Percentiles rank a stretch among this genome's conserved stretches.
phyloP scores from a whole-genome alignment of 2,329 filamentous ascomycete genomes.

The Berkeleyomyces rouxiae region DNA sequence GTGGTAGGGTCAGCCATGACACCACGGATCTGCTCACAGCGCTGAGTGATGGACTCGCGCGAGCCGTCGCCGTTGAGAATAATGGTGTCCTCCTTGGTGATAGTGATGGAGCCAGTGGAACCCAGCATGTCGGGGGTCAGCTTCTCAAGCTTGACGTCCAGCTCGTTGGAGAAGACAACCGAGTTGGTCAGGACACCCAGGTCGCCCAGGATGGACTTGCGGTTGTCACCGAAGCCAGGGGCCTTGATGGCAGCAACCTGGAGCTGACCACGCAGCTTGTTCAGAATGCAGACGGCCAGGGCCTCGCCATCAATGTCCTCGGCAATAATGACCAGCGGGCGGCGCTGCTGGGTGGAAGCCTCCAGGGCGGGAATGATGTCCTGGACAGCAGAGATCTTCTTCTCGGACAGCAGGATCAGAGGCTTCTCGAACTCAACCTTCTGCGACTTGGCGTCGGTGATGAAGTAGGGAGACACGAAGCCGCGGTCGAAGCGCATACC shows the following conservation, averaged over 20 bases:
- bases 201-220: slow-evolving; percentile 98
- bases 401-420: slow-evolving; percentile 93
- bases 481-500: slow-evolving; percentile 99
- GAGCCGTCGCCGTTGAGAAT: slow-evolving; percentile 89
- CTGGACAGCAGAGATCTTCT: slow-evolving; percentile 99
- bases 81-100: slow-evolving; percentile 99
- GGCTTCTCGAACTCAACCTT: slow-evolving; percentile 99
- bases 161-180: slow-evolving; percentile 94
- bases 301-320: slow-evolving; percentile 99
- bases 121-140: slow-evolving; percentile 89
- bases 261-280: slow-evolving; percentile 99
- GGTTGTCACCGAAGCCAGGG: slow-evolving; percentile 98
- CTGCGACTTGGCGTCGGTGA: slow-evolving; percentile 95
- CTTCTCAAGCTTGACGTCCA: slow-evolving; percentile 99
- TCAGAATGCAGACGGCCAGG: slow-evolving; percentile 95
- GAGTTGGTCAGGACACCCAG: slow-evolving; percentile 90
- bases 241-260: slow-evolving; percentile 98
- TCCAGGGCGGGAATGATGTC: slow-evolving; percentile 97
- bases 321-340: slow-evolving; percentile 93
- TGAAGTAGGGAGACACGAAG: slow-evolving; percentile 98
- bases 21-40: slow-evolving; percentile 97
- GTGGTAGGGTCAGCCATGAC: slow-evolving; percentile 88
- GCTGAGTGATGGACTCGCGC: slow-evolving; percentile 86
- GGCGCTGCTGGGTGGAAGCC: slow-evolving; percentile 86
- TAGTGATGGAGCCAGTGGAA: slow-evolving; percentile 94